Evolutionary conservation across 768 basidiomycete species (phyloP).

Genomic region (Lyophyllum shimeji): DNA sequence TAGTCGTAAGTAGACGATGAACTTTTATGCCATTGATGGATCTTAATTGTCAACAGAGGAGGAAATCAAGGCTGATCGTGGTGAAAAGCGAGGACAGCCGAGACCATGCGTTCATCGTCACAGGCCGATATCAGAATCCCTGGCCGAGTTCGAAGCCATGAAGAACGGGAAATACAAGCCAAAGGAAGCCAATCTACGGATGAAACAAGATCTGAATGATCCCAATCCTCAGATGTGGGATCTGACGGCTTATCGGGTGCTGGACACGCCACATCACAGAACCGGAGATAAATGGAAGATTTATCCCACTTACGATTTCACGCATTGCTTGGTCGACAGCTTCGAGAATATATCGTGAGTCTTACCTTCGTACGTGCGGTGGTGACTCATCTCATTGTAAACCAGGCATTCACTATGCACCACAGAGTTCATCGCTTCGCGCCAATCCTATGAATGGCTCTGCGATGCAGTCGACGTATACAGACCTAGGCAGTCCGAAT

Average conservation of each 20-base stretch:
- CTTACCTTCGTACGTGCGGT: background rate
- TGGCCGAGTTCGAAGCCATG: constrained; percentile 90
- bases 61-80: constrained; percentile 86
- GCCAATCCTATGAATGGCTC: constrained; percentile 98
- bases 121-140: constrained; percentile 83
- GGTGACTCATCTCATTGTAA: background rate
- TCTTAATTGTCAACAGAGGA: constrained; percentile 58
- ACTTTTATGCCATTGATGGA: background rate
- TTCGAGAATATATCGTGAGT: constrained; percentile 98
- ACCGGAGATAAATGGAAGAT: constrained; percentile 94
- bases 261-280: constrained; percentile 89
- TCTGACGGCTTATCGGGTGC: constrained; percentile 91
- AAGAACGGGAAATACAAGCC: constrained; percentile 86
- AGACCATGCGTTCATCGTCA: constrained; percentile 84
- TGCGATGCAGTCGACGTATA: constrained; percentile 98
- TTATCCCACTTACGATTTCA: constrained; percentile 98
- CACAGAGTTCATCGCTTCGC: constrained; percentile 90
- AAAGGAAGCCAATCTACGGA: constrained; percentile 89
- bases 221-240: constrained; percentile 99
- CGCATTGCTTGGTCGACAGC: constrained; percentile 97
- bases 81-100: constrained; percentile 80
- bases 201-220: constrained; percentile 94
- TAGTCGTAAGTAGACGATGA: constrained; percentile 62
- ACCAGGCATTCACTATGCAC: constrained; percentile 95
- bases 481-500: constrained; percentile 96